A percentile compares a stretch with the other conserved stretches of the same genome.
Evolutionary conservation across 495 filamentous ascomycete species (phyloP).

Genomic region (Cercophora scortea): DNA sequence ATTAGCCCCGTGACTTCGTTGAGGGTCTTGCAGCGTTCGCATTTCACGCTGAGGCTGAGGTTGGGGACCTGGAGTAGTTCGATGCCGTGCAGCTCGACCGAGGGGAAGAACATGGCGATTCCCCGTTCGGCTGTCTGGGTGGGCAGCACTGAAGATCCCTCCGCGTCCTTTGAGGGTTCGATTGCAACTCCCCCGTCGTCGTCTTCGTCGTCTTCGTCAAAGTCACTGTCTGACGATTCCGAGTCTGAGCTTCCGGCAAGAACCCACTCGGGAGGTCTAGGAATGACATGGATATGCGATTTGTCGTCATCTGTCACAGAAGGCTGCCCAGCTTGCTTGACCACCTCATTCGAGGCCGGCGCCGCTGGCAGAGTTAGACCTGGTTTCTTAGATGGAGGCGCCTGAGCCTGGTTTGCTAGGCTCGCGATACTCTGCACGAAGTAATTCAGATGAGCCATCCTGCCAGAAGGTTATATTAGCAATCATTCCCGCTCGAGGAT

Average conservation of each 20-base stretch:
- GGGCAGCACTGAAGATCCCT: constrained; percentile 33
- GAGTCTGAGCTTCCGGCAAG: constrained; percentile 30
- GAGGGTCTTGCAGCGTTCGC: constrained; percentile 72
- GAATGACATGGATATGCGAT: constrained; percentile 66
- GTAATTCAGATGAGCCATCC: background rate
- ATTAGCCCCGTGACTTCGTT: constrained; percentile 65
- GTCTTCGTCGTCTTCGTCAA: constrained; percentile 22
- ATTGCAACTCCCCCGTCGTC: constrained; percentile 36
- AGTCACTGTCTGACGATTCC: constrained; percentile 10
- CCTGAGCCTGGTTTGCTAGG: constrained; percentile 48
- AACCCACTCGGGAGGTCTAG: constrained; percentile 77
- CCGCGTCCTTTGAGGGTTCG: constrained; percentile 35
- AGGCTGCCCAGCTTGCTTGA: constrained; percentile 19
- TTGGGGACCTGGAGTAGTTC: constrained; percentile 67
- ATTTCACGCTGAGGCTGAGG: constrained; percentile 70
- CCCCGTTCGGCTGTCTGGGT: constrained; percentile 46
- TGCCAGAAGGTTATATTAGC: too few species aligned
- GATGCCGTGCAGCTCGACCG: constrained; percentile 70
- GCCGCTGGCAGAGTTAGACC: background rate
- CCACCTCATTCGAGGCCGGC: constrained; percentile 11
- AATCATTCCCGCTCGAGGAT: too few species aligned
- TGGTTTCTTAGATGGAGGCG: background rate
- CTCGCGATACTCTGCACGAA: constrained; percentile 59
- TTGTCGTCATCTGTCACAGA: constrained; percentile 33
- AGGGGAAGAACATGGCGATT: constrained; percentile 75